phyloP scores from a whole-genome alignment of 2,329 filamentous ascomycete genomes.

The Grosmannia huntii region DNA sequence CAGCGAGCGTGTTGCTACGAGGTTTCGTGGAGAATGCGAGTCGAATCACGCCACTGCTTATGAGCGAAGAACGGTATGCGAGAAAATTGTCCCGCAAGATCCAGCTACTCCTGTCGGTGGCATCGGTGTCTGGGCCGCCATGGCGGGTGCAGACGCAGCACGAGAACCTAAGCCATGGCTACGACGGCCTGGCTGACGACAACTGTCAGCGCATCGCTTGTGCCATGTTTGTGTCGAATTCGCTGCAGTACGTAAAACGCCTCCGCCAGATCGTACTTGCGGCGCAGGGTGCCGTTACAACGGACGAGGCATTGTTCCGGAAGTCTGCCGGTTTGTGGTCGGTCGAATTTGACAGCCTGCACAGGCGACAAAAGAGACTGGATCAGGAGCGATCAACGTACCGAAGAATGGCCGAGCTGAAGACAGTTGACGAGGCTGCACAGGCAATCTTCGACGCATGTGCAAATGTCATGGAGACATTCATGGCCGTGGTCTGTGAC shows the following conservation, averaged over 20 bases:
- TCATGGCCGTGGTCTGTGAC: constrained; percentile 3
- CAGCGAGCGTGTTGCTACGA: constrained; percentile 22
- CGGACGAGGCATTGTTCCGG: neutral
- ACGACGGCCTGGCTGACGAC: neutral
- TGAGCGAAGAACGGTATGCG: constrained; percentile 2
- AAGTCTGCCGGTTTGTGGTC: neutral
- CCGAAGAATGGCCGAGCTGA: constrained; percentile 9
- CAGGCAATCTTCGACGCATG: neutral
- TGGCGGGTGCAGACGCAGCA: neutral
- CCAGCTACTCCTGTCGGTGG: constrained; percentile 8
- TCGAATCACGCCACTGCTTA: constrained; percentile 10
- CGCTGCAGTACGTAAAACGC: constrained; percentile 5
- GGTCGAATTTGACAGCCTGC: neutral
- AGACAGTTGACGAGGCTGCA: constrained; percentile 5
- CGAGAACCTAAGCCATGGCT: neutral
- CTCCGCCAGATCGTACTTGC: constrained; percentile 4
- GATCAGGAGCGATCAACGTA: constrained; percentile 4
- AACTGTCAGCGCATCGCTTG: neutral
- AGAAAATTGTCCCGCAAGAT: constrained; percentile 8
- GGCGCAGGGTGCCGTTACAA: neutral
- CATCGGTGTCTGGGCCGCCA: constrained; percentile 1
- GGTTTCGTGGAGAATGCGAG: constrained; percentile 17
- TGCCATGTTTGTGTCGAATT: constrained; percentile 7
- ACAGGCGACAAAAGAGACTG: neutral
- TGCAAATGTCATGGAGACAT: constrained; percentile 6